These are phyloP conservation scores for Colletotrichum eleusines DNA, from an alignment of 2,329 filamentous ascomycete genomes.

Conservation along the genomic window DNA sequence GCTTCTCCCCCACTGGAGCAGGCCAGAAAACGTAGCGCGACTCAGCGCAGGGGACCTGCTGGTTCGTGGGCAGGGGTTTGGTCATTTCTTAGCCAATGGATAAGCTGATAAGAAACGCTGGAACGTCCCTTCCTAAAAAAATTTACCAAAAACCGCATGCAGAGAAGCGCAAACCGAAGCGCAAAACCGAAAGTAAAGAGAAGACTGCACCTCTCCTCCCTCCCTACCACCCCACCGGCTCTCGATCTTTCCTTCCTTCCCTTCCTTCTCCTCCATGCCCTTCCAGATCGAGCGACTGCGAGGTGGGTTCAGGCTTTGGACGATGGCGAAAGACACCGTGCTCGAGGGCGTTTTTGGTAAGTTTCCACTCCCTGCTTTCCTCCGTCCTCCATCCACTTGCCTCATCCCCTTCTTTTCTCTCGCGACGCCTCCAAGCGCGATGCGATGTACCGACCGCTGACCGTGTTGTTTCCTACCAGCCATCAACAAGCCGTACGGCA, in stretches of 20 bases:
- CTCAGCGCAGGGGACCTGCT: constrained; percentile 32
- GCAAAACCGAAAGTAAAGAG: constrained; percentile 39
- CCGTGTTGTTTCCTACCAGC: constrained; percentile 62
- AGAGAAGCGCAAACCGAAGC: constrained; percentile 32
- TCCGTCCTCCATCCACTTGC: constrained; percentile 8
- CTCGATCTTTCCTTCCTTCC: constrained; percentile 2
- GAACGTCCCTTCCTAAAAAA: constrained; percentile 37
- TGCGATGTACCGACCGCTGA: constrained; percentile 15
- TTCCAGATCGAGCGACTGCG: constrained; percentile 48
- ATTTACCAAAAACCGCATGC: constrained; percentile 37
- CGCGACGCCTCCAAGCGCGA: constrained; percentile 13
- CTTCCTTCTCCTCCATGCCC: constrained; percentile 3
- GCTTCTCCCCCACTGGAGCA: constrained; percentile 30
- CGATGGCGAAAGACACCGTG: constrained; percentile 66
- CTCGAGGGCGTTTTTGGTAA: constrained; percentile 71
- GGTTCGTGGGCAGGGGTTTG: constrained; percentile 14
- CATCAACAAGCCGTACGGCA: constrained; percentile 90
- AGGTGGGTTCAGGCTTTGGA: constrained; percentile 50
- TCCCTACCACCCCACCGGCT: constrained; percentile 16
- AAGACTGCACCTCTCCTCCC: constrained; percentile 10
- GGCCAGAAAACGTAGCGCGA: constrained; percentile 13
- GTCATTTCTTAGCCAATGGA: constrained; percentile 29
- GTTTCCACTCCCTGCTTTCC: constrained; percentile 42
- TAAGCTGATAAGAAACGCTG: constrained; percentile 37
- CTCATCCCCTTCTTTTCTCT: constrained; percentile 22